phyloP scores from a whole-genome alignment of 1,284 basidiomycete genomes.

The Chondrostereum purpureum region DNA sequence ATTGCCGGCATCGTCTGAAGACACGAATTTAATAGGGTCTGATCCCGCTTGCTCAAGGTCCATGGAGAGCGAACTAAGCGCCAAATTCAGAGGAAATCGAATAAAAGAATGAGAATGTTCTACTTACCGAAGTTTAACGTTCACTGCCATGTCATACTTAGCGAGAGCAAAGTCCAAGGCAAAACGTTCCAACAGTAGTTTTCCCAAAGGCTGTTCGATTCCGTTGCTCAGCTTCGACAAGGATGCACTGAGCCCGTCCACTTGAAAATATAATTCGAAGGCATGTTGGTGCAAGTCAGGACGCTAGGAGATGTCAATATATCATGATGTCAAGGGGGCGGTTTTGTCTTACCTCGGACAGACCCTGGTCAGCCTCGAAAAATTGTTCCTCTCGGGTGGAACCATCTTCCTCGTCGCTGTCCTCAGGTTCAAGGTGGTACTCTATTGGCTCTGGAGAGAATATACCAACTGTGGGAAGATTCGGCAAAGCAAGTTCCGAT shows the following conservation, averaged over 20 bases:
- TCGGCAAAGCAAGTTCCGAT: slow-evolving; percentile 18
- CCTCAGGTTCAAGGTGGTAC: slow-evolving; percentile 72
- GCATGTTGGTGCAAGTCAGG: slow-evolving; percentile 73
- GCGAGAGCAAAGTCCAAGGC: slow-evolving; percentile 68
- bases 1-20: slow-evolving; percentile 52
- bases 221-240: slow-evolving; percentile 70
- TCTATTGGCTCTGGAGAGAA: slow-evolving; percentile 47
- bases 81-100: slow-evolving; percentile 7
- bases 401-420: slow-evolving; percentile 40
- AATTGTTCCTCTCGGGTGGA: slow-evolving; percentile 53
- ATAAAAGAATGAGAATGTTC: slow-evolving; percentile 5
- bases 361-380: slow-evolving; percentile 70
- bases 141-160: slow-evolving; percentile 85
- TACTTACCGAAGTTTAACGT: slow-evolving; percentile 69
- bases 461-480: slow-evolving; percentile 47
- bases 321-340: too few species aligned
- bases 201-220: slow-evolving; percentile 70
- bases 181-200: slow-evolving; percentile 80
- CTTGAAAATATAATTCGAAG: slow-evolving; percentile 87
- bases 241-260: slow-evolving; percentile 81
- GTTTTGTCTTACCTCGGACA: slow-evolving; percentile 55
- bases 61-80: slow-evolving; percentile 63
- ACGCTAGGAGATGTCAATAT: too few species aligned
- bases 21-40: slow-evolving; percentile 65
- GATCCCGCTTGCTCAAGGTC: slow-evolving; percentile 60